Evolutionary conservation across 371 early-diverging fungal genomes (phyloP), one percentile per base, ranked within the genome.

Genomic region (Chytridiales sp.): DNA sequence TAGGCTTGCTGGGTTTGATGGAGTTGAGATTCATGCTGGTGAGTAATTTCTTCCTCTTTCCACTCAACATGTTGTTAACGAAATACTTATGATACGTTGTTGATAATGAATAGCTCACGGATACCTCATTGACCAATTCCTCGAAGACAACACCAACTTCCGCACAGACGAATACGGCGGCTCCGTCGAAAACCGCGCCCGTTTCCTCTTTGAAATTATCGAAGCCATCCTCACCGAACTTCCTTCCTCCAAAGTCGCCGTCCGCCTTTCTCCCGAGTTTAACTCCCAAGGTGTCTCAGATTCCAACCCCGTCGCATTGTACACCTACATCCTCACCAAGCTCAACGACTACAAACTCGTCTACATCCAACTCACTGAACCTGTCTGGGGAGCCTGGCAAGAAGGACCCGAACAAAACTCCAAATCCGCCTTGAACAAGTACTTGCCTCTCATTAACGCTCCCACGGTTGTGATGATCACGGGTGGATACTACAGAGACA

Each of bases 11-110:
- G 50, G 58, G 13, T 87, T 93, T 68, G 92, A 96, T 46, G 85
- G 84, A 0, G 64, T 94, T 22, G 94, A 96, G 72, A 76, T 96
- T 41, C 95, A 96, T 61, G 83, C 80, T 44, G n/a, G n/a, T n/a
- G n/a, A n/a, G n/a, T n/a, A n/a, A n/a, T n/a, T n/a, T n/a, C n/a
- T n/a, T n/a, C n/a, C n/a, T n/a, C n/a, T n/a, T n/a, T n/a, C n/a
- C n/a, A n/a, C n/a, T n/a, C n/a, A n/a, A n/a, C n/a, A n/a, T n/a
- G n/a, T n/a, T n/a, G n/a, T n/a, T n/a, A n/a, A n/a, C n/a, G n/a
- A n/a, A n/a, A n/a, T n/a, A n/a, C n/a, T n/a, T n/a, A n/a, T n/a
- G n/a, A n/a, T n/a, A n/a, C n/a, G n/a, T n/a, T n/a, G n/a, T n/a
- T n/a, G n/a, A n/a, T n/a, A n/a, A n/a, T n/a, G n/a, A n/a, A n/a